Evolutionary conservation across 169 alveolate genomes (phyloP), one percentile per base, ranked within the genome.

Genomic region (Cryptosporidium tyzzeri): DNA sequence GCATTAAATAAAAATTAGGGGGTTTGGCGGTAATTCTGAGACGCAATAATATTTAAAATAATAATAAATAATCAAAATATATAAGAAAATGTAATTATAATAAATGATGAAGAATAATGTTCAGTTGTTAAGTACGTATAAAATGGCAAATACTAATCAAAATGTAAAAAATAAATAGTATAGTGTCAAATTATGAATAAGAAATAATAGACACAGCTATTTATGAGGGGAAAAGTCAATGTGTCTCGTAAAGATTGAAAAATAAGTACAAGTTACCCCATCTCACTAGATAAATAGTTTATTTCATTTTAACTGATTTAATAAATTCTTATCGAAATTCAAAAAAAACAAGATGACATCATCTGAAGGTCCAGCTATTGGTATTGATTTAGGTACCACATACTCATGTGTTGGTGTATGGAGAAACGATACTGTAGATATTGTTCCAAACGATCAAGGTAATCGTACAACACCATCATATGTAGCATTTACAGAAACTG

Each of bases 311-410:
- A 37, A 74, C 58, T 41, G 71, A 35, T 58, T 48, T 55, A 35
- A 51, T 21, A 35, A 31, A 29, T 65, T 33, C 29, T 37, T 35
- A 14, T 50, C 21, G 55, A 84, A 65, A n/a, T 7, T 84, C 31
- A 48, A 69, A 44, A 44, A 69, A 69, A 44, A 68, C 51, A 84
- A 37, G 69, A 53, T 59, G 75, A 5, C 70, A 84, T 55, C 84
- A 92, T 37, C 96, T 95, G 96, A 96, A 86, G 98, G 98, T 48
- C 98, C 99, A 18, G 98, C 97, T 39, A 96, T 97, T 67, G 99
- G 99, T 71, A 98, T 98, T 51, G 99, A 98, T 95, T 93, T 98
- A 86, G 99, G 99, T 41, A 98, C 99, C 4, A 98, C 99, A 31
- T 97, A 97, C 93, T 95, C 99, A 37, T 97, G 99, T 93, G 99